Evolutionary conservation across 2,329 filamentous ascomycete genomes (phyloP), one percentile per base, ranked within the genome.

Genomic region (Rugonectria rugulosa): DNA sequence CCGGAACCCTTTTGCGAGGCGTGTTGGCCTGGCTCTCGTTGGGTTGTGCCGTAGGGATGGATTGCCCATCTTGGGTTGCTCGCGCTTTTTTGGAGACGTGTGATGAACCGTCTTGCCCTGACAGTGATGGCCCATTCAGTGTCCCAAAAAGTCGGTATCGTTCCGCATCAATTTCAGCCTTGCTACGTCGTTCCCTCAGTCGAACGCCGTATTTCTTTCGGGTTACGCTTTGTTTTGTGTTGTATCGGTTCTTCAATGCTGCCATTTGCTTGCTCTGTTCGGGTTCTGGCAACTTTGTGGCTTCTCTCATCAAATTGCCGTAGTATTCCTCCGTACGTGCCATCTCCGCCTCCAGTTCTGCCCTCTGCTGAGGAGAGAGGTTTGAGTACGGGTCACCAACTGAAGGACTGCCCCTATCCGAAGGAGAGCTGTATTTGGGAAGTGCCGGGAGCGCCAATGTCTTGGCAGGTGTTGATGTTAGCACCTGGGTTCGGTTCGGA

Each of bases 121-220:
- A 49, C 26, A 57, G 44, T 5, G 56, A 53, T 21, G 51, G 56
- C 23, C 57, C 56, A 14, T 59, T 43, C 6, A 51, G 26, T 8
- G 59, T 46, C 3, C 62, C 62, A 14, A 73, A 45, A 4, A 78
- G 64, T 11, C 76, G 75, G 47, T 72, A 68, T 9, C 78, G 77
- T n/a, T 76, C 72, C 8, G 75, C 73, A 3, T 78, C 72, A 14
- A 83, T 79, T 55, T 81, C 78, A 0, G 72, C 73, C 56, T 68
- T 77, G 3, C 77, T 77, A 1, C 82, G 78, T 11, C 81, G 73
- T 59, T 79, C 75, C 0, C 81, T 77, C 12, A 86, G 73, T 2
- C 77, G 76, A 26, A 86, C 81, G n/a, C 83, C 83, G 56, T 80
- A 85, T 56, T 79, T 84, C 65, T 83, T 85, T 11, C 83, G 77